Evolutionary conservation across 257 asterid species (phyloP).

Genomic region (Mentha longifolia): DNA sequence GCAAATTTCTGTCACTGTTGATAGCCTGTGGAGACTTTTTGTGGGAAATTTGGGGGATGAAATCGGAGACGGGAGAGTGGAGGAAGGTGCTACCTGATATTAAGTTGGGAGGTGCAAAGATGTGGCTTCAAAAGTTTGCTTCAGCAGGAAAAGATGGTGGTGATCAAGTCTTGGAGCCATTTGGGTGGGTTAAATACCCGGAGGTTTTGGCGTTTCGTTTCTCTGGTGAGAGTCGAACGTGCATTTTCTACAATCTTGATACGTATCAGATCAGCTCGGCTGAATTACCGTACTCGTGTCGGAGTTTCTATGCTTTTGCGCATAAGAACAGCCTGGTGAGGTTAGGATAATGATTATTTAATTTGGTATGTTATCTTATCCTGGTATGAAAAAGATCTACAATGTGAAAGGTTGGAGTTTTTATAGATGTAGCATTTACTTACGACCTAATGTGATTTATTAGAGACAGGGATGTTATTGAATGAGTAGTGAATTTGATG

Average conservation of each 20-base stretch:
- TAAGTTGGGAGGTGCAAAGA: background rate
- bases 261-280: background rate
- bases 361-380: too few species aligned
- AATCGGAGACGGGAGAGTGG: conserved; percentile 26
- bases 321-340: background rate
- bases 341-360: background rate
- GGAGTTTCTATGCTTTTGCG: background rate
- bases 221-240: too few species aligned
- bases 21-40: background rate
- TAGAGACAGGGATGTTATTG: too few species aligned
- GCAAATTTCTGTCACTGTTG: background rate
- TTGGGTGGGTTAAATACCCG: too few species aligned
- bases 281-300: background rate
- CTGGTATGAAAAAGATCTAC: too few species aligned
- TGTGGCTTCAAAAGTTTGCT: background rate
- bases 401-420: too few species aligned
- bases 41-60: conserved; percentile 27
- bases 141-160: background rate
- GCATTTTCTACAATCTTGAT: background rate
- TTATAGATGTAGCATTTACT: too few species aligned
- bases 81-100: background rate
- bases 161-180: background rate
- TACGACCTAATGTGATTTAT: too few species aligned
- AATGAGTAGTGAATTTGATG: too few species aligned
- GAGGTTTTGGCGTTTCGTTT: too few species aligned